Base-by-base conservation (phyloP, 2,329 filamentous ascomycete genomes). In the Rhytidhysteron rufulum region DNA sequence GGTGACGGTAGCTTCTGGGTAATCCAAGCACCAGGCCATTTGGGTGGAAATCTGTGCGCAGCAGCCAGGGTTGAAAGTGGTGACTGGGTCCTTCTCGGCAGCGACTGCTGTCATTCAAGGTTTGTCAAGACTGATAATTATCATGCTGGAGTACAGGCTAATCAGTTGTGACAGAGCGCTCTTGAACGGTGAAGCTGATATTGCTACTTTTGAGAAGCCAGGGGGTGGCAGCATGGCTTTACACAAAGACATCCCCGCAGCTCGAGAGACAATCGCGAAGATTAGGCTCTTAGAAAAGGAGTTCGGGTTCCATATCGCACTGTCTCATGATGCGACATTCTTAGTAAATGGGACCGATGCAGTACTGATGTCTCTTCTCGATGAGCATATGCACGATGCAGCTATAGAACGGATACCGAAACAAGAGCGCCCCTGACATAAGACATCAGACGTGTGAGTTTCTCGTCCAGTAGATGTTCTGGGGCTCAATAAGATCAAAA, bases 1-100 rank as follows among this genome's bases (percentile, higher is more conserved):
- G 60, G 60, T 39, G 58, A 73, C 56, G 53, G 67, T 37, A 57
- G 61, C 36, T 64, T 67, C 31, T 65, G 60, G 63, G 39, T 66
- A 6, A 56, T 67, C 7, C 58, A 65, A 17, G 62, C 61, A 11
- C 63, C 62, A 2, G 63, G 63, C 17, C 65, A 60, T 48, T 60
- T 65, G 57, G 50, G 62, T 32, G 55, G 66, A 11, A 65, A 69
- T 56, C 48, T 77, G 24, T 55, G 57, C 31, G 60, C 57, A 1
- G 55, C 54, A 7, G 58, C 57, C 11, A 49, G 52, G 16, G 18
- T 60, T 19, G 21, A 43, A 30, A 35, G 46, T 11, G 58, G 55
- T n/a, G 42, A 54, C 25, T 63, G 58, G 58, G 49, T 61, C 3
- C 39, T 62, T n/a, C 44, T 63, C 5, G 60, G 57, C 2, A 58